These are phyloP conservation scores for Aspergillus neoniger DNA, from an alignment of 2,329 filamentous ascomycete species.

Conservation along the genomic window DNA sequence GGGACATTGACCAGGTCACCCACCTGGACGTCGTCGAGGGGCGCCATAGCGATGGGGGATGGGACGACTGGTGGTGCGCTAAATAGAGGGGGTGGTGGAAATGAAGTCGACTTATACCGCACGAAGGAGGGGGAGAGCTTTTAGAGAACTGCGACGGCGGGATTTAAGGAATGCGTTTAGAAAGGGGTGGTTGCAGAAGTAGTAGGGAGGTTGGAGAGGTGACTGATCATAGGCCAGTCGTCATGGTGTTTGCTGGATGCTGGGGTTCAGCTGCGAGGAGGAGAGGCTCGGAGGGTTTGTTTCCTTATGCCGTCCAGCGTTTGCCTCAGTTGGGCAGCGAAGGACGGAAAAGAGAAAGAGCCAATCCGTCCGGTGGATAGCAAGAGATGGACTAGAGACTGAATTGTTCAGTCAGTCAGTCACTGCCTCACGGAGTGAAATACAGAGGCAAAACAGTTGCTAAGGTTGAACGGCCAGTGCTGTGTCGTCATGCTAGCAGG, in stretches of 20 bases:
- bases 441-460: no score
- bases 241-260: conserved; percentile 14
- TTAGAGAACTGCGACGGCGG: conserved; percentile 17
- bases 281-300: conserved; percentile 12
- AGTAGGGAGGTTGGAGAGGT: conserved; percentile 9
- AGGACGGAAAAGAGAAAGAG: conserved; percentile 5
- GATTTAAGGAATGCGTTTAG: conserved; percentile 18
- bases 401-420: no score
- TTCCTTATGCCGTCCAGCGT: background rate
- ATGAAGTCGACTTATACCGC: conserved; percentile 12
- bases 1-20: conserved; percentile 90
- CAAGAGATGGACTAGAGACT: no score
- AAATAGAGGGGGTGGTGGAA: conserved; percentile 8
- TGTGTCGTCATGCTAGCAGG: conserved; percentile 15
- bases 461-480: background rate
- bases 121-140: conserved; percentile 13
- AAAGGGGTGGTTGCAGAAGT: conserved; percentile 17
- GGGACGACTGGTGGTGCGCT: conserved; percentile 3
- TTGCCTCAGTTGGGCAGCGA: conserved; percentile 10
- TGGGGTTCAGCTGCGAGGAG: background rate
- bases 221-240: conserved; percentile 22
- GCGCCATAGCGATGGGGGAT: conserved; percentile 39
- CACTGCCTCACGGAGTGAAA: no score
- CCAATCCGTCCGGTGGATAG: background rate
- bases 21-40: conserved; percentile 61